Evolutionary conservation across 768 basidiomycete genomes (phyloP).

Genomic region (Phaeolepiota aurea): DNA sequence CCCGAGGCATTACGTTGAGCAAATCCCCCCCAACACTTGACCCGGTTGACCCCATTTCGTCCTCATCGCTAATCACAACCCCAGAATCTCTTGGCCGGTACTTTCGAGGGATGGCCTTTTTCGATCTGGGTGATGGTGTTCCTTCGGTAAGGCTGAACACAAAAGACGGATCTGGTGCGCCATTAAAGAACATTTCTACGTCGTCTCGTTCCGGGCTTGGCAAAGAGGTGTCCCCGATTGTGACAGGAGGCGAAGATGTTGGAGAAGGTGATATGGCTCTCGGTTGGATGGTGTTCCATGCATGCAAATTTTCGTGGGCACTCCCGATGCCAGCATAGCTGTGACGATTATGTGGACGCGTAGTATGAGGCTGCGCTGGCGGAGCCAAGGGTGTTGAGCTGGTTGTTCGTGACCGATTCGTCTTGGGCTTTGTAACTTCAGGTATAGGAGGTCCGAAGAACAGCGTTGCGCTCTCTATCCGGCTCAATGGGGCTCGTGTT

Average conservation of each 20-base stretch:
- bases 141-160: constrained; percentile 43
- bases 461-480: constrained; percentile 52
- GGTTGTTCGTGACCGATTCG: constrained; percentile 21
- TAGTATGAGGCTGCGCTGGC: constrained; percentile 14
- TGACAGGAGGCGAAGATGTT: constrained; percentile 33
- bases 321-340: constrained; percentile 52
- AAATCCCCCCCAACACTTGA: constrained; percentile 15
- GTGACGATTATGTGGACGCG: constrained; percentile 41
- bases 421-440: constrained; percentile 12
- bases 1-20: constrained; percentile 37
- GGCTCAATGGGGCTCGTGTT: constrained; percentile 32
- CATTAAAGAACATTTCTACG: constrained; percentile 50
- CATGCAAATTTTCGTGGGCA: constrained; percentile 15
- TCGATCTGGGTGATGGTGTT: constrained; percentile 48
- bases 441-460: constrained; percentile 60
- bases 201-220: constrained; percentile 32
- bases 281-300: constrained; percentile 34
- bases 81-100: constrained; percentile 68
- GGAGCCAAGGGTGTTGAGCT: constrained; percentile 14
- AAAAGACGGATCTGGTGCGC: constrained; percentile 43
- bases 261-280: constrained; percentile 35
- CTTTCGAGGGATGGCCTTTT: constrained; percentile 50
- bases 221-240: constrained; percentile 11
- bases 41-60: constrained; percentile 22
- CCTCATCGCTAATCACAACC: constrained; percentile 55